Percentiles rank a stretch among this genome's conserved stretches.
Conservation (phyloP, 2,329 filamentous ascomycete genomes). For the Hyphodiscus sp. region DNA sequence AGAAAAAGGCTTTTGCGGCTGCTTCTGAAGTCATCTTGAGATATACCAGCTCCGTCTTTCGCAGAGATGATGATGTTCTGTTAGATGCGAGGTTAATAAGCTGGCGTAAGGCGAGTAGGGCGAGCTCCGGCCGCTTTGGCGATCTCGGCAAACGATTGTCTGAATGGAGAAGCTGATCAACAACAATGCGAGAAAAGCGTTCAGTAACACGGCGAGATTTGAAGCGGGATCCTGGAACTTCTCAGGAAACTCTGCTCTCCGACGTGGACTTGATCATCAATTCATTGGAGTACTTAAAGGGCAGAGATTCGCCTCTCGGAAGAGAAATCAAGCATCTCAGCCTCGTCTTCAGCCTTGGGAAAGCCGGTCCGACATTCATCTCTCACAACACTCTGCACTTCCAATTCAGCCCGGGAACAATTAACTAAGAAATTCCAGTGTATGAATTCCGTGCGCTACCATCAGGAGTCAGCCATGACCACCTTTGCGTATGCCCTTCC, state of each 20-base stretch:
- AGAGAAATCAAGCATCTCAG: background rate
- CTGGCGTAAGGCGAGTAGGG: background rate
- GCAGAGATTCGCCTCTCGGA: background rate
- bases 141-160: background rate
- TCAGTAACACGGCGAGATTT: background rate
- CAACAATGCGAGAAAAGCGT: background rate
- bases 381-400: background rate
- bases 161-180: background rate
- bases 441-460: background rate
- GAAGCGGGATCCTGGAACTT: background rate
- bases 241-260: background rate
- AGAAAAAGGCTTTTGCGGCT: slow-evolving; percentile 73
- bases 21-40: slow-evolving; percentile 58
- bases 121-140: background rate
- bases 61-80: background rate
- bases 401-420: background rate
- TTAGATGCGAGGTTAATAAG: background rate
- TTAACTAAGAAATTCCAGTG: background rate
- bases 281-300: background rate
- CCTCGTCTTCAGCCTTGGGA: background rate
- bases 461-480: slow-evolving; percentile 33
- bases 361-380: background rate
- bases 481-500: slow-evolving; percentile 39
- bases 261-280: background rate
- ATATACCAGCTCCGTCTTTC: background rate